A percentile compares a stretch with the other conserved stretches of the same genome.
phyloP scores from a whole-genome alignment of 1,284 basidiomycete species.

The Austroboletus novae-zelandiae region DNA sequence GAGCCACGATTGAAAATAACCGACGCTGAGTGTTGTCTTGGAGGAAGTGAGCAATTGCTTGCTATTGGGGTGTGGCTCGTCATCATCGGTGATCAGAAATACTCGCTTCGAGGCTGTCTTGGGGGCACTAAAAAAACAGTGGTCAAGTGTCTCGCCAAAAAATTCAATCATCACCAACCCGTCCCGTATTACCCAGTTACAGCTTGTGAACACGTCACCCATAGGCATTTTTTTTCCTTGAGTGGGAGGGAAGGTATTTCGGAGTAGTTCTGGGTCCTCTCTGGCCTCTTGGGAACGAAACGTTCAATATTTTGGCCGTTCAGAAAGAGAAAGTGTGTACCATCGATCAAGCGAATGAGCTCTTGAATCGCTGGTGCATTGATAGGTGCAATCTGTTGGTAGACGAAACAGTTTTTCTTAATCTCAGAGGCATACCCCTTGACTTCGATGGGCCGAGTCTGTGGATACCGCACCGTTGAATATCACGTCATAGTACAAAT shows the following conservation, averaged over 20 bases:
- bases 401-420: slow-evolving; percentile 73
- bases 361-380: slow-evolving; percentile 80
- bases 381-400: slow-evolving; percentile 75
- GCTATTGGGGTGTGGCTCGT: slow-evolving; percentile 54
- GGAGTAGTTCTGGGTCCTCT: slow-evolving; percentile 55
- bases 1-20: slow-evolving; percentile 18
- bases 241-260: slow-evolving; percentile 59
- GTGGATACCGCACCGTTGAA: slow-evolving; percentile 14
- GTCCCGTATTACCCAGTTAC: slow-evolving; percentile 84
- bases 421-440: slow-evolving; percentile 62
- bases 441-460: slow-evolving; percentile 52
- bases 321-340: slow-evolving; percentile 39
- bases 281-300: slow-evolving; percentile 45
- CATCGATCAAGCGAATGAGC: slow-evolving; percentile 66
- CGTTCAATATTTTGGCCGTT: slow-evolving; percentile 1
- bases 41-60: slow-evolving; percentile 63
- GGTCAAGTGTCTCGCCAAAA: background rate
- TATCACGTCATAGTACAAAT: background rate
- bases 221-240: slow-evolving; percentile 57
- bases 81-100: slow-evolving; percentile 92
- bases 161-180: slow-evolving; percentile 48
- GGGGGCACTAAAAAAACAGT: slow-evolving; percentile 55
- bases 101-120: slow-evolving; percentile 88
- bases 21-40: slow-evolving; percentile 64
- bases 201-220: slow-evolving; percentile 84